Evolutionary conservation across 192 early-diverging fungal genomes (phyloP).

Genomic region (Mortierella alpina): DNA sequence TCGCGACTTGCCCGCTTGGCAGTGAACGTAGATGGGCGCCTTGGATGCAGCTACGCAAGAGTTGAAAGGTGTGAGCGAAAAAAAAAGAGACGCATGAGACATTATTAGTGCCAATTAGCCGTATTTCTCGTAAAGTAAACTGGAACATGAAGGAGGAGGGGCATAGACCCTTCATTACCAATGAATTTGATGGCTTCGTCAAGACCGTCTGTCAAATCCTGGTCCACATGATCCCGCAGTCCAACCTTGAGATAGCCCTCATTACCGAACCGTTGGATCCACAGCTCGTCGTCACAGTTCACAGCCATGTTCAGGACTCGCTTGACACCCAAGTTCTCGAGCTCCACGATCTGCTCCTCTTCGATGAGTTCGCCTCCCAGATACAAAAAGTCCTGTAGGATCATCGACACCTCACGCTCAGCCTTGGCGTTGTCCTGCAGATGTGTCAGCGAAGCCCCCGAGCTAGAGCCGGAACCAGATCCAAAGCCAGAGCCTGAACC

Average conservation of each 20-base stretch:
- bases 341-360: slow-evolving; percentile 62
- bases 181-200: slow-evolving; percentile 74
- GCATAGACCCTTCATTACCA: slow-evolving; percentile 49
- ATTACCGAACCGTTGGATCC: slow-evolving; percentile 35
- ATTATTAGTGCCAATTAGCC: background rate
- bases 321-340: slow-evolving; percentile 63
- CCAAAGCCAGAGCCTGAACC: background rate
- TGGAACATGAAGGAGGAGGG: slow-evolving; percentile 1
- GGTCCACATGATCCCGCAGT: slow-evolving; percentile 74
- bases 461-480: slow-evolving; percentile 7
- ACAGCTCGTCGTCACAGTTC: slow-evolving; percentile 67
- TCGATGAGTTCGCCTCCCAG: slow-evolving; percentile 74
- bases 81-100: slow-evolving; percentile 3
- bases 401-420: slow-evolving; percentile 57
- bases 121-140: background rate
- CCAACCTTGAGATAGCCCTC: slow-evolving; percentile 60
- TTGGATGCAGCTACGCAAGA: slow-evolving; percentile 40
- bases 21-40: slow-evolving; percentile 76
- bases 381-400: slow-evolving; percentile 68
- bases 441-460: slow-evolving; percentile 7
- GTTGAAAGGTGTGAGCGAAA: slow-evolving; percentile 12
- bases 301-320: slow-evolving; percentile 82
- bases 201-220: slow-evolving; percentile 72
- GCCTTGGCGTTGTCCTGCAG: slow-evolving; percentile 45
- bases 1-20: slow-evolving; percentile 79